A percentile compares a stretch with the other conserved stretches of the same genome.
These are phyloP conservation scores for Annulohypoxylon maeteangense DNA, from an alignment of 495 filamentous ascomycete genomes.

Conservation along the genomic window DNA sequence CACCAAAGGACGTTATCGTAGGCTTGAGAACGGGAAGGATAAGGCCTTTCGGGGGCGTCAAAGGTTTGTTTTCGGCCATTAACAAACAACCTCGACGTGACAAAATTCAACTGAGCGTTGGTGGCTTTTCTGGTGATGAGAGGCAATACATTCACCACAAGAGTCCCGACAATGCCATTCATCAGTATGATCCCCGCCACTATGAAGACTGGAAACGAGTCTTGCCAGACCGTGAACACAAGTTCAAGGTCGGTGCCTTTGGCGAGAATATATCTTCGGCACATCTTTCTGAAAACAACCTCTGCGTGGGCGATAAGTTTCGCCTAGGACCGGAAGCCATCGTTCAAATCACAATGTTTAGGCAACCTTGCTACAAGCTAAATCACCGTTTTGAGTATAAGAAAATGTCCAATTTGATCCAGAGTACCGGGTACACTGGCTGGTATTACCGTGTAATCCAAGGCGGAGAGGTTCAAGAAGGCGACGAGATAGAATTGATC, in stretches of 20 bases:
- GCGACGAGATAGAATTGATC: slow-evolving; percentile 50
- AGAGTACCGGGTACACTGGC: slow-evolving; percentile 54
- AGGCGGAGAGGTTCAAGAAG: slow-evolving; percentile 52
- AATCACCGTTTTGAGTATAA: slow-evolving; percentile 54
- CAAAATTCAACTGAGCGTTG: slow-evolving; percentile 45
- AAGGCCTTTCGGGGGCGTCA: slow-evolving; percentile 47
- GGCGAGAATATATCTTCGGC: slow-evolving; percentile 57
- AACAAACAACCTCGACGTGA: slow-evolving; percentile 53
- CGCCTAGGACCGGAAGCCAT: slow-evolving; percentile 45
- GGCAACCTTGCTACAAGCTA: slow-evolving; percentile 56
- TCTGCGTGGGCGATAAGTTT: slow-evolving; percentile 60
- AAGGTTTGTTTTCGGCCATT: slow-evolving; percentile 52
- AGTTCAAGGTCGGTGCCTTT: slow-evolving; percentile 57
- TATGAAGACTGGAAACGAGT: slow-evolving; percentile 54
- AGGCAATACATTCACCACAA: slow-evolving; percentile 54
- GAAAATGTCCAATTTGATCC: slow-evolving; percentile 53
- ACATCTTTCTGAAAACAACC: slow-evolving; percentile 53
- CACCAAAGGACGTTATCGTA: slow-evolving; percentile 59
- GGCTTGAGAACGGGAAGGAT: slow-evolving; percentile 56
- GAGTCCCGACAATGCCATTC: slow-evolving; percentile 57
- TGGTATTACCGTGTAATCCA: slow-evolving; percentile 58
- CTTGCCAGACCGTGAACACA: slow-evolving; percentile 44
- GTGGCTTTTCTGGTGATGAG: slow-evolving; percentile 55
- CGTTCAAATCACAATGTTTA: slow-evolving; percentile 50
- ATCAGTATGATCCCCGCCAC: slow-evolving; percentile 56